These are phyloP conservation scores for Xerocomellus intermedius DNA, from an alignment of 768 basidiomycete genomes.

Conservation along the genomic window DNA sequence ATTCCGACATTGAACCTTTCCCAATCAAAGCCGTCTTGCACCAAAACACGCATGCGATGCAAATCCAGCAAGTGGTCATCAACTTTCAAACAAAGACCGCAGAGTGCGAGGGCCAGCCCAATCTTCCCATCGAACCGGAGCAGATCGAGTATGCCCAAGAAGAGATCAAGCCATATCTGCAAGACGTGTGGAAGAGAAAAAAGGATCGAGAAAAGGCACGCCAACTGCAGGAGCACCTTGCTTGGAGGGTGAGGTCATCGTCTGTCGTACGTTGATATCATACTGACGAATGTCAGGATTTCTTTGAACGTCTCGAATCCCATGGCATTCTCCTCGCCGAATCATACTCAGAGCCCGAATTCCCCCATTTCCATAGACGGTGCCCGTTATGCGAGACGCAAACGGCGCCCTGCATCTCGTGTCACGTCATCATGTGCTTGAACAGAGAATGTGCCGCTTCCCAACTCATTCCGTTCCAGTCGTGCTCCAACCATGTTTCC, in stretches of 20 bases:
- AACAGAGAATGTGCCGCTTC: slow-evolving; percentile 18
- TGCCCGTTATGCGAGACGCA: slow-evolving; percentile 15
- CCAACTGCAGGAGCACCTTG: background rate
- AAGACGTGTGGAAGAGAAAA: slow-evolving; percentile 9
- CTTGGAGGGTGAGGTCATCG: slow-evolving; percentile 13
- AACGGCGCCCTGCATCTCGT: slow-evolving; percentile 10
- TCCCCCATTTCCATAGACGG: background rate
- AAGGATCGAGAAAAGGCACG: slow-evolving; percentile 1
- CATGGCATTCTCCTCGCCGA: slow-evolving; percentile 2
- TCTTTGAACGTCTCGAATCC: slow-evolving; percentile 13
- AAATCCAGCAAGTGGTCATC: slow-evolving; percentile 12
- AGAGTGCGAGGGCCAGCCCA: slow-evolving; percentile 10
- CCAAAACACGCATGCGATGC: slow-evolving; percentile 8
- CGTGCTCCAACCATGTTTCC: slow-evolving; percentile 14
- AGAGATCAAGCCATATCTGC: slow-evolving; percentile 15
- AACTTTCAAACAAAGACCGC: slow-evolving; percentile 18
- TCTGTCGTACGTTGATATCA: background rate
- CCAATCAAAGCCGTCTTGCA: slow-evolving; percentile 17
- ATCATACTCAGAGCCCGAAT: background rate
- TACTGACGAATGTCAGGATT: slow-evolving; percentile 10
- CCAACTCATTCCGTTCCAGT: slow-evolving; percentile 13
- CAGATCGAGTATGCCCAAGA: slow-evolving; percentile 16
- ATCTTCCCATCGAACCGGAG: slow-evolving; percentile 17
- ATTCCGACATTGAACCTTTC: background rate
- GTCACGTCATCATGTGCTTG: slow-evolving; percentile 16